phyloP scores from a whole-genome alignment of 2,329 filamentous ascomycete genomes.

The Samsoniella hepiali region DNA sequence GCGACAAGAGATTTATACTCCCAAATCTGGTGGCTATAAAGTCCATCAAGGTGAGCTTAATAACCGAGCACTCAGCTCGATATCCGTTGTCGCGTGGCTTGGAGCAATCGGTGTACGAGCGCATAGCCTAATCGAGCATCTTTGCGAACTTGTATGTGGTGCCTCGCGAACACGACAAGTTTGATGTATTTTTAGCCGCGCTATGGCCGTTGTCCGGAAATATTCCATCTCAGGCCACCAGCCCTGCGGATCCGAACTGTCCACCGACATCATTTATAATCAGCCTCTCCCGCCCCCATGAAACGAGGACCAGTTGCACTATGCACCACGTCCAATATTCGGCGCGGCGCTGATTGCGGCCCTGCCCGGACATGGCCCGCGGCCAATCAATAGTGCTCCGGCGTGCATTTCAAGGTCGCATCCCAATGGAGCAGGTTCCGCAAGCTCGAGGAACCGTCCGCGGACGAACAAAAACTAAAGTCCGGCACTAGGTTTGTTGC shows the following conservation, averaged over 20 bases:
- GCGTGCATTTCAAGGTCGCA: background rate
- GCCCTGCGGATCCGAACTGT: background rate
- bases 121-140: background rate
- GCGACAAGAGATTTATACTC: background rate
- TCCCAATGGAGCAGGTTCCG: background rate
- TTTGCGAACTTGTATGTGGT: background rate
- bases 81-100: background rate
- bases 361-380: no score
- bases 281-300: background rate
- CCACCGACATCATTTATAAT: background rate
- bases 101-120: background rate
- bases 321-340: background rate
- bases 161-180: background rate
- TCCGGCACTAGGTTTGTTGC: background rate
- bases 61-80: conserved; percentile 4
- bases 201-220: background rate
- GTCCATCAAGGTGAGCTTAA: conserved; percentile 5
- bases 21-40: background rate
- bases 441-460: background rate
- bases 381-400: background rate
- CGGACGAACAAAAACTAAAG: background rate
- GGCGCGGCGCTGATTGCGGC: no score
- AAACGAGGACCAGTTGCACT: background rate
- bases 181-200: background rate
- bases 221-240: background rate